phyloP scores from a whole-genome alignment of 2,329 filamentous ascomycete species.

The Paraconiothyrium brasiliense region DNA sequence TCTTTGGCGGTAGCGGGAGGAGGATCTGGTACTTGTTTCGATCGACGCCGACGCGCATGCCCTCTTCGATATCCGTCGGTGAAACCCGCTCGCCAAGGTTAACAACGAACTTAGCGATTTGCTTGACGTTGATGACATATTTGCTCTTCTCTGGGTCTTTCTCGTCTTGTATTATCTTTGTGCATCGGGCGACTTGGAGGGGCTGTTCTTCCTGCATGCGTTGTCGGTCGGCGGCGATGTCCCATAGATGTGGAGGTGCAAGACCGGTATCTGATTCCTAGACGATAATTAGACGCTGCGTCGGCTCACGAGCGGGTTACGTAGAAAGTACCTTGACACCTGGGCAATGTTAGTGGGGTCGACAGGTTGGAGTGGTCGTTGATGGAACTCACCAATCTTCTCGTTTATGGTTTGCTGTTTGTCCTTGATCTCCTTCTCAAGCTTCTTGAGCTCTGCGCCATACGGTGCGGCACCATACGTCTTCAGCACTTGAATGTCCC shows the following conservation, averaged over 20 bases:
- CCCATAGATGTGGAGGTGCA: constrained; percentile 97
- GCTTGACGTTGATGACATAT: constrained; percentile 99
- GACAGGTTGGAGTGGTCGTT: not conserved
- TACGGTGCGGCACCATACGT: constrained; percentile 98
- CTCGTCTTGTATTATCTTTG: constrained; percentile 98
- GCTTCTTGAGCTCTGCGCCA: constrained; percentile 90
- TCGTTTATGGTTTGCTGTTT: constrained; percentile 98
- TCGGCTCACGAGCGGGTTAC: not conserved
- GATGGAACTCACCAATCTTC: constrained; percentile 76
- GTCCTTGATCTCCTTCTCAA: constrained; percentile 99
- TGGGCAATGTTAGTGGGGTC: constrained; percentile 32
- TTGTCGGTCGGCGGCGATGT: constrained; percentile 96
- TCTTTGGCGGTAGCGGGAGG: constrained; percentile 94
- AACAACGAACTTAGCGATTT: constrained; percentile 99
- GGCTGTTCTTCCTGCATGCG: constrained; percentile 99
- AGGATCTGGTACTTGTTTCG: constrained; percentile 99
- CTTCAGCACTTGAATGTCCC: constrained; percentile 99
- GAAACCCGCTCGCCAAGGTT: constrained; percentile 96
- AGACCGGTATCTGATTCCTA: constrained; percentile 98
- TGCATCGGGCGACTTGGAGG: constrained; percentile 95
- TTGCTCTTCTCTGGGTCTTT: constrained; percentile 98
- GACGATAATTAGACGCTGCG: constrained; percentile 21
- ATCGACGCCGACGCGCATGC: constrained; percentile 98
- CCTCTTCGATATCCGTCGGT: constrained; percentile 98
- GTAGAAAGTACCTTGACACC: constrained; percentile 70